Evolutionary conservation across 2,329 filamentous ascomycete genomes (phyloP), one percentile per base, ranked within the genome.

Genomic region (Venturia pyrina): DNA sequence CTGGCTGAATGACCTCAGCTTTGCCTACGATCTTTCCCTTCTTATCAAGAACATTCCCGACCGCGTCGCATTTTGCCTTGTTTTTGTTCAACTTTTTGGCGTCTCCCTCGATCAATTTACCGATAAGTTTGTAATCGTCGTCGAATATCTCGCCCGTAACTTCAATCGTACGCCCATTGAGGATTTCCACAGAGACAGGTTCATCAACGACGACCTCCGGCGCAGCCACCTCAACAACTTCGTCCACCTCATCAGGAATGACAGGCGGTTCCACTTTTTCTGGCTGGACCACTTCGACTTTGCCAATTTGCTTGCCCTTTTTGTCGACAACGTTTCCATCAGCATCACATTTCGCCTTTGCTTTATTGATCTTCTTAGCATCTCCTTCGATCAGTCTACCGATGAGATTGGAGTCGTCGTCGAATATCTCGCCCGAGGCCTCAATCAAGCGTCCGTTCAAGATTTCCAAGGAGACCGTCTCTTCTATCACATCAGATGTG

Each of bases 111-210:
- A 73, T 75, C 63, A 82, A 76, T 72, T 81, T 76, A 46, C 80
- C 80, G 69, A 82, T 81, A 70, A 79, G 76, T 68, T 82, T 80
- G 28, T 80, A 79, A 62, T 82, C 80, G 53, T 78, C 76, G 67
- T 82, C 78, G 61, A 82, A 76, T 65, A 82, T 75, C 73, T 80
- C 80, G 73, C 80, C 80, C 75, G 83, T 83, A 76, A 83, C 83
- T 75, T 84, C 84, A 73, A 84, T 78, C 72, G 82, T 83, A 63
- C 80, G 76, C 69, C 82, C 79, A 71, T 83, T 75, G 63, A 83
- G 70, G 70, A 81, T 81, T 65, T 78, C 75, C 56, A 79, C 72
- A 21, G 21, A 53, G 48, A 53, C 48, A 53, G 48, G 48, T 68
- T 81, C 79, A 46, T 80, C 75, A 11, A 40, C 44, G 24, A 40